These are phyloP conservation scores for Aegilops umbellulata DNA, from an alignment of 176 grass and related monocot species.

Conservation along the genomic window DNA sequence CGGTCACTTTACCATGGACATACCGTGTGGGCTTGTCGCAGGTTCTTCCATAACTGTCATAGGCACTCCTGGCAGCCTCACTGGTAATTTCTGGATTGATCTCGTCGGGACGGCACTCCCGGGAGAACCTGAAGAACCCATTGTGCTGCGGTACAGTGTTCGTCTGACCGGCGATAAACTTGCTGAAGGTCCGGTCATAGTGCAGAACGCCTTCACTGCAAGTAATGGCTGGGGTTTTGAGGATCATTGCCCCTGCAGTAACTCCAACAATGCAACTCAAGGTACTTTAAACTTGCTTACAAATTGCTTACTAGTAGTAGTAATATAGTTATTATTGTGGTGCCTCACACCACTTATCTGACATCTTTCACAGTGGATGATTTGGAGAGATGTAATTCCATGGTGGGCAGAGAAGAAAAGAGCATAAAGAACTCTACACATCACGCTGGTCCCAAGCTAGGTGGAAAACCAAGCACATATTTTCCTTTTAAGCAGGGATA, in stretches of 20 bases:
- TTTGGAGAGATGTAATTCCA: slow-evolving; percentile 61
- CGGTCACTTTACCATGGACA: slow-evolving; percentile 31
- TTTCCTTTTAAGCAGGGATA: slow-evolving; percentile 91
- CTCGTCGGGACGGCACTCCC: slow-evolving; percentile 60
- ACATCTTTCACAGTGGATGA: slow-evolving; percentile 53
- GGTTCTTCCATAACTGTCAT: slow-evolving; percentile 86
- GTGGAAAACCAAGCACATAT: slow-evolving; percentile 38
- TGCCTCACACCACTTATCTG: neutral
- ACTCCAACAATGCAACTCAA: slow-evolving; percentile 47
- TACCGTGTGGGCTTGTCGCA: slow-evolving; percentile 79
- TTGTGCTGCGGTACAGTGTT: slow-evolving; percentile 71
- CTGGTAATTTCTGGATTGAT: slow-evolving; percentile 71
- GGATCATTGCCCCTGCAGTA: slow-evolving; percentile 64
- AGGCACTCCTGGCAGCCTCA: slow-evolving; percentile 63
- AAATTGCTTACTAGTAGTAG: neutral
- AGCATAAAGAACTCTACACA: slow-evolving; percentile 28
- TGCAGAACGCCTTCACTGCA: slow-evolving; percentile 74
- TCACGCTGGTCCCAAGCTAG: slow-evolving; percentile 29
- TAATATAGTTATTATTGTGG: neutral
- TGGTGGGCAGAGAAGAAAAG: slow-evolving; percentile 58
- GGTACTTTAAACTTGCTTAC: slow-evolving; percentile 48
- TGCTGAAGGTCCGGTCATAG: slow-evolving; percentile 77
- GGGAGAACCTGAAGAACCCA: slow-evolving; percentile 65
- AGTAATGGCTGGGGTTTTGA: slow-evolving; percentile 66
- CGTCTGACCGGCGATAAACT: slow-evolving; percentile 62